Evolutionary conservation across 306 rosid species (phyloP).

Genomic region (Corylus heterophylla): DNA sequence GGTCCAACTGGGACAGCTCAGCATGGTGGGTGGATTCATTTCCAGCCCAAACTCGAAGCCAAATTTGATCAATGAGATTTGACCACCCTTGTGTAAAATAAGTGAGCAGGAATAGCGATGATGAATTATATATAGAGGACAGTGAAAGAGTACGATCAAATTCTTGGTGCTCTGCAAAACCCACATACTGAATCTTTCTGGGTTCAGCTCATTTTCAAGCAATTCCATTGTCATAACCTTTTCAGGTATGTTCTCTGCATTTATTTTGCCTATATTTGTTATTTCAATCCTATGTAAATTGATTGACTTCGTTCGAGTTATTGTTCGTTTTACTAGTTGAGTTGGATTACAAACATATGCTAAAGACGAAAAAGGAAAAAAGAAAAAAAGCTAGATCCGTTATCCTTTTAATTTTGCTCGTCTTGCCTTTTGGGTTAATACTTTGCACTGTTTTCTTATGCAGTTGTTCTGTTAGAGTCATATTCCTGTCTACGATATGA

Average conservation of each 20-base stretch:
- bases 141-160: not conserved
- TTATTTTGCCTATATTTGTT: not conserved
- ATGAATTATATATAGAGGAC: not conserved
- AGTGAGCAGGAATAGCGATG: not conserved
- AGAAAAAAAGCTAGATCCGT: not conserved
- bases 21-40: not conserved
- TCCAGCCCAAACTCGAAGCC: not conserved
- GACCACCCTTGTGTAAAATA: not conserved
- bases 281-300: not conserved
- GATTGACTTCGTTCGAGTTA: not conserved
- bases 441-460: not conserved
- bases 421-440: not conserved
- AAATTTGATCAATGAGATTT: no score
- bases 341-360: not conserved
- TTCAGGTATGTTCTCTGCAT: not conserved
- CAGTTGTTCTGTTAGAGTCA: not conserved
- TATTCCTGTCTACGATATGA: not conserved
- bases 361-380: not conserved
- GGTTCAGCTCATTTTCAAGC: not conserved
- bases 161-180: not conserved
- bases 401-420: not conserved
- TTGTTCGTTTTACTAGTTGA: not conserved
- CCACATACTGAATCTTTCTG: not conserved
- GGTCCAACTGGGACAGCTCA: not conserved
- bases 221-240: not conserved